phyloP scores from a whole-genome alignment of 495 filamentous ascomycete genomes.

The Thozetella sp. region DNA sequence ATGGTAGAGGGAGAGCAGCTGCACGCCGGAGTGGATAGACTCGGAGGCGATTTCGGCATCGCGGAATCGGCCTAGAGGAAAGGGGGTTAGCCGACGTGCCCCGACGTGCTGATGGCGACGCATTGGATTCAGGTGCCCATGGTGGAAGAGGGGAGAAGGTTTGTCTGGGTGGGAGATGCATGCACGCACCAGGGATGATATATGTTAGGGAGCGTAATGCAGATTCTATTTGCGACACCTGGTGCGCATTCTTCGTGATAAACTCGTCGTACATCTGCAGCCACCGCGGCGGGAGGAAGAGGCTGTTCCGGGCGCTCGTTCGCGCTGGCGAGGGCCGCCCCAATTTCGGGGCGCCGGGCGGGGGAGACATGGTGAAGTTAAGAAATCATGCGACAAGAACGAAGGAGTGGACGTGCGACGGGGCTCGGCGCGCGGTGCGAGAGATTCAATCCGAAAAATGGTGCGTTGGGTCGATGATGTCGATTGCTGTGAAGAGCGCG shows the following conservation, averaged over 20 bases:
- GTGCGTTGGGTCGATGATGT: too few relatives aligned
- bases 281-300: constrained; percentile 69
- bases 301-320: constrained; percentile 4
- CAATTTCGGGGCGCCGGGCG: not conserved
- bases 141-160: too few relatives aligned
- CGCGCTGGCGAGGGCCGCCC: not conserved
- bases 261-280: constrained; percentile 84
- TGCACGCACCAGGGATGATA: constrained; percentile 80
- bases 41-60: constrained; percentile 95
- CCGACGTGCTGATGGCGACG: not conserved
- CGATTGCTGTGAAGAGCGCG: too few relatives aligned
- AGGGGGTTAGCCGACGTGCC: constrained; percentile 12
- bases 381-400: not conserved
- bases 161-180: too few relatives aligned
- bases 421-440: not conserved
- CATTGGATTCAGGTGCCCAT: too few relatives aligned
- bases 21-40: constrained; percentile 84
- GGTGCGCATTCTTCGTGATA: constrained; percentile 89
- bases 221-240: constrained; percentile 91
- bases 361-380: not conserved
- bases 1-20: constrained; percentile 92
- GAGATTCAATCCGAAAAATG: too few relatives aligned
- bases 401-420: not conserved
- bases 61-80: constrained; percentile 74
- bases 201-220: constrained; percentile 90